Evolutionary conservation across 495 filamentous ascomycete species (phyloP), one percentile per base, ranked within the genome.

Genomic region (Aspergillus wentii): DNA sequence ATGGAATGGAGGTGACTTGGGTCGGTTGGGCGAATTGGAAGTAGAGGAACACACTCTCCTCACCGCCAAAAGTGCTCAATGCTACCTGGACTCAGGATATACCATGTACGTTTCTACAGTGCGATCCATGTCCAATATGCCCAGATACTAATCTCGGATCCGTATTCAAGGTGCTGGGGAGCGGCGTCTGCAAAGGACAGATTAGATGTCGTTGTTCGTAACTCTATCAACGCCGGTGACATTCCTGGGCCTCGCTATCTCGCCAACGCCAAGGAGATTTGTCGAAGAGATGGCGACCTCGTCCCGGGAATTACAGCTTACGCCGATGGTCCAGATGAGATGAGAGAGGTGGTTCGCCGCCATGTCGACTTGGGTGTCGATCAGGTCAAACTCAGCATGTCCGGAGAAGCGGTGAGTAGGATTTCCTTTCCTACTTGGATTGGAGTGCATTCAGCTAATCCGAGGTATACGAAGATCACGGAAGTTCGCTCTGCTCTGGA

Each of bases 211-310:
- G 69, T 71, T 10, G 69, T 76, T 23, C 59, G 72, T 20, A 63
- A 76, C 38, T 70, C 72, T 3, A 76, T 78, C 37, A 71, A 74
- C 33, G 56, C 56, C 3, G 74, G 74, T 3, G 55, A 69, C 40
- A 69, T 77, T 21, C 69, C 64, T 1, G 70, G 70, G 3, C 70
- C 69, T 8, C 52, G 69, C 7, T 70, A 61, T 40, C 46, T 72
- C 9, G 67, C 65, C 2, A 74, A 70, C 43, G 66, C 64, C 2
- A 56, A 72, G 39, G 70, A 74, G 44, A 71, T 74, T 28, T 64
- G 66, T 9, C 47, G 54, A 21, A 44, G 43, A 15, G 66, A 61
- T 30, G 70, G 70, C 1, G 69, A 68, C 11, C 51, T 74, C 1
- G 61, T 71, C n/a, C 45, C 56, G 38, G 58, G 62, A 22, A 74